Percentiles rank a stretch among this genome's conserved stretches.
Evolutionary conservation across 208 protist genomes (phyloP).

Genomic region (Herpetomonas samuelpessoai): DNA sequence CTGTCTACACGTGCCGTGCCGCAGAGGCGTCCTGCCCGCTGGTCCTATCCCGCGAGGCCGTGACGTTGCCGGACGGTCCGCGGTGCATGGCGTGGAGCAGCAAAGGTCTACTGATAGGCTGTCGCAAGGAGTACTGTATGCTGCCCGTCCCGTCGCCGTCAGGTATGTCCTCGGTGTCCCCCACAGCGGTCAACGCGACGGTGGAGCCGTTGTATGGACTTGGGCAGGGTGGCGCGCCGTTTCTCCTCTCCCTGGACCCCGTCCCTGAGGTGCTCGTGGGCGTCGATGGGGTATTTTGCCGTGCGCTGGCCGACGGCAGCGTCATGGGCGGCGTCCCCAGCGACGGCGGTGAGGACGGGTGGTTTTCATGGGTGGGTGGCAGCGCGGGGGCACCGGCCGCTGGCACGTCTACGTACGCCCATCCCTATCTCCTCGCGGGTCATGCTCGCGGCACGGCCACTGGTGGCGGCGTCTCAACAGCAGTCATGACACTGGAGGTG

Average conservation of each 20-base stretch:
- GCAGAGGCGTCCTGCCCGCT: no score
- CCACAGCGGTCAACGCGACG: conserved; percentile 6
- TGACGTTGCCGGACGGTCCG: conserved; percentile 47
- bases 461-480: no score
- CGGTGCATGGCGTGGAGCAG: conserved; percentile 49
- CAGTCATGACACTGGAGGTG: conserved; percentile 49
- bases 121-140: conserved; percentile 46
- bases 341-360: conserved; percentile 12
- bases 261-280: conserved; percentile 59
- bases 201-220: conserved; percentile 17
- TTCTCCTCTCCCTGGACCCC: conserved; percentile 58
- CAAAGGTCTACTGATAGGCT: conserved; percentile 47
- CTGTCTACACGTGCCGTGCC: no score
- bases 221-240: conserved; percentile 11
- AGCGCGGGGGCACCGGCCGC: background rate
- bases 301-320: conserved; percentile 59
- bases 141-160: conserved; percentile 13
- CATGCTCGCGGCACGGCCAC: conserved; percentile 21
- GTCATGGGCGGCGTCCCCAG: conserved; percentile 34
- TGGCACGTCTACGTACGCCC: conserved; percentile 21
- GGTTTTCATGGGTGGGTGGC: conserved; percentile 6
- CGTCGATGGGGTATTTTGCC: conserved; percentile 33
- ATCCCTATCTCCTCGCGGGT: conserved; percentile 56
- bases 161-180: conserved; percentile 10
- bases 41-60: conserved; percentile 18